Conservation (phyloP, 2,329 filamentous ascomycete species). For the Elsinoe ampelina region DNA sequence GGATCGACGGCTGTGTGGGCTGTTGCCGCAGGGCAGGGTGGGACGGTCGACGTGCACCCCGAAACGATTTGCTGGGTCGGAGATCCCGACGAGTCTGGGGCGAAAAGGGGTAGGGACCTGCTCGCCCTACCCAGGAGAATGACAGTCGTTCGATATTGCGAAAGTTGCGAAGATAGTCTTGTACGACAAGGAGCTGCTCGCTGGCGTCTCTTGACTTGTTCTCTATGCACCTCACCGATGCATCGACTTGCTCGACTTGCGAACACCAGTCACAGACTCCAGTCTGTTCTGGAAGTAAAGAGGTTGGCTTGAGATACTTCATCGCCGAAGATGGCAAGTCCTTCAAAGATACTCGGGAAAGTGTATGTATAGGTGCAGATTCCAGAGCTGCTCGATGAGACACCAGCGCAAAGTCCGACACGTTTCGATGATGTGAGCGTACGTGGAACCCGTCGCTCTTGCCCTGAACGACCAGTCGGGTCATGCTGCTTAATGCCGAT, state of each 20-base stretch:
- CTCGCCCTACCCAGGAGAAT: slow-evolving; percentile 55
- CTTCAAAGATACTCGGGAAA: slow-evolving; percentile 62
- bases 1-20: slow-evolving; percentile 24
- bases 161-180: slow-evolving; percentile 69
- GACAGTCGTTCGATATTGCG: slow-evolving; percentile 57
- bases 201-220: slow-evolving; percentile 59
- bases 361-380: slow-evolving; percentile 54
- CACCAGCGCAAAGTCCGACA: slow-evolving; percentile 75
- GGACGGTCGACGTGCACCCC: background rate
- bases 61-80: background rate
- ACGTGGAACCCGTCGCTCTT: slow-evolving; percentile 57
- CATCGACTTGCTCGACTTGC: slow-evolving; percentile 52
- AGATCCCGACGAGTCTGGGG: background rate
- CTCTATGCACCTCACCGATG: slow-evolving; percentile 63
- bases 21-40: slow-evolving; percentile 10
- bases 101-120: slow-evolving; percentile 3
- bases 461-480: slow-evolving; percentile 67
- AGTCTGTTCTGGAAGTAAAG: slow-evolving; percentile 66
- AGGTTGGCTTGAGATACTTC: slow-evolving; percentile 64
- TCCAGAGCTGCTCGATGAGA: slow-evolving; percentile 78
- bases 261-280: slow-evolving; percentile 64
- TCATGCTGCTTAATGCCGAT: slow-evolving; percentile 57
- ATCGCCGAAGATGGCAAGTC: slow-evolving; percentile 67
- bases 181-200: slow-evolving; percentile 57
- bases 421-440: slow-evolving; percentile 64